A percentile compares a stretch with the other conserved stretches of the same genome.
Conservation (phyloP, 2,329 filamentous ascomycete species). For the Monosporascus sp. region DNA sequence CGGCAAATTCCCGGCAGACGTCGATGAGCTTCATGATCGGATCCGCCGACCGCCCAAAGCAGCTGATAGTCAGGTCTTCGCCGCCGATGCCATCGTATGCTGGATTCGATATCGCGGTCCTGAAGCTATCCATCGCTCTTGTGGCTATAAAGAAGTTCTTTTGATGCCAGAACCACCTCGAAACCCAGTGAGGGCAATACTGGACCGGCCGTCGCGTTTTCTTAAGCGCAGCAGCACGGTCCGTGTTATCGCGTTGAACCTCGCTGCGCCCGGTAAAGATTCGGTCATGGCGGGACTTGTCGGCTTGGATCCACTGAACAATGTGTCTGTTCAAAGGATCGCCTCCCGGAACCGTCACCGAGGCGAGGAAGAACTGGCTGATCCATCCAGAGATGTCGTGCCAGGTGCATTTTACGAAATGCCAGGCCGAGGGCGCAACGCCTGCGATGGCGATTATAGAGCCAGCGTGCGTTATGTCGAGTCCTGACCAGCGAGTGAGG, state of each 20-base stretch:
- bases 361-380: slow-evolving; percentile 37
- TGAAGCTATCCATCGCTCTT: slow-evolving; percentile 35
- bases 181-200: slow-evolving; percentile 40
- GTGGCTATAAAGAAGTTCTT: slow-evolving; percentile 40
- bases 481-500: slow-evolving; percentile 35
- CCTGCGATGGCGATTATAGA: slow-evolving; percentile 40
- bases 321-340: slow-evolving; percentile 42
- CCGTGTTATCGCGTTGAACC: slow-evolving; percentile 22
- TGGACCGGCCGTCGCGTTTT: slow-evolving; percentile 36
- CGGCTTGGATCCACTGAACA: slow-evolving; percentile 38
- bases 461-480: slow-evolving; percentile 41
- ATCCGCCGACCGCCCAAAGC: slow-evolving; percentile 44
- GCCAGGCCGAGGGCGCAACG: slow-evolving; percentile 34
- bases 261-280: slow-evolving; percentile 41
- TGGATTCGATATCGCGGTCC: slow-evolving; percentile 32
- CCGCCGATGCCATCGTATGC: slow-evolving; percentile 41
- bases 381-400: slow-evolving; percentile 35
- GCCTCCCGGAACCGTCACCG: slow-evolving; percentile 36
- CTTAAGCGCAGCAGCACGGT: slow-evolving; percentile 35
- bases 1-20: slow-evolving; percentile 41
- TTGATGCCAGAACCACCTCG: slow-evolving; percentile 45
- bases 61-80: slow-evolving; percentile 43
- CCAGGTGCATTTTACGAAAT: slow-evolving; percentile 31
- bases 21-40: slow-evolving; percentile 43
- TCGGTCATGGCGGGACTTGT: slow-evolving; percentile 31